These are phyloP conservation scores for Candida nanaspora DNA, from an alignment of 805 yeast genomes.

Conservation along the genomic window DNA sequence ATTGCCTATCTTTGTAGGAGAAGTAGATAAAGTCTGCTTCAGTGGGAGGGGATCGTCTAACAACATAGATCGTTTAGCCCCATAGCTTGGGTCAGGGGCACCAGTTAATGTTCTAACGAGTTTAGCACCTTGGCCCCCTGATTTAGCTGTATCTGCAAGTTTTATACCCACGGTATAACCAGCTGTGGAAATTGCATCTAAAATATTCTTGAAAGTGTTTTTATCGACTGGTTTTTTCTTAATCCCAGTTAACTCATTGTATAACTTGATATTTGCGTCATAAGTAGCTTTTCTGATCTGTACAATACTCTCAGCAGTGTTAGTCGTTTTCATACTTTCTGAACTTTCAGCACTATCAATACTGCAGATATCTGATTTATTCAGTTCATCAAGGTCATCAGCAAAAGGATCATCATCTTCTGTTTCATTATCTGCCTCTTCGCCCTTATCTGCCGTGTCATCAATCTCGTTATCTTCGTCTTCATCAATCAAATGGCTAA, in stretches of 20 bases:
- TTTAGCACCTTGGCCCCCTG: conserved; percentile 31
- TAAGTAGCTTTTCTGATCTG: conserved; percentile 17
- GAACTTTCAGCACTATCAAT: conserved; percentile 2
- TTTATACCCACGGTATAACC: conserved; percentile 25
- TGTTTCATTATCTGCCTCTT: conserved; percentile 5
- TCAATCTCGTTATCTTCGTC: not conserved
- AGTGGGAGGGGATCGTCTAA: conserved; percentile 8
- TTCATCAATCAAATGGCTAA: not conserved
- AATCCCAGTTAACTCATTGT: conserved; percentile 15
- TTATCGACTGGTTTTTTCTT: conserved; percentile 15
- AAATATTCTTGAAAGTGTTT: conserved; percentile 22
- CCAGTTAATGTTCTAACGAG: conserved; percentile 36
- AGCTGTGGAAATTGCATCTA: conserved; percentile 24
- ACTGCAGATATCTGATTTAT: not conserved
- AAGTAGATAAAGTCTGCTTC: not conserved
- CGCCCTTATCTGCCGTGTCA: conserved; percentile 1
- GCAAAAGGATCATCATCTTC: conserved; percentile 8
- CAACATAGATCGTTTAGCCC: conserved; percentile 24
- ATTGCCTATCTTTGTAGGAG: not conserved
- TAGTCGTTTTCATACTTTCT: conserved; percentile 12
- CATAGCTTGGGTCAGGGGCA: conserved; percentile 24
- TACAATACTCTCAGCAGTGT: conserved; percentile 6
- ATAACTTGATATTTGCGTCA: conserved; percentile 19
- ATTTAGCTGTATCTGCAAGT: conserved; percentile 29
- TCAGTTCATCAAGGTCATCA: conserved; percentile 9